These are phyloP conservation scores for Pythium plurisporium DNA, from an alignment of 352 stramenopile genomes.

Conservation along the genomic window DNA sequence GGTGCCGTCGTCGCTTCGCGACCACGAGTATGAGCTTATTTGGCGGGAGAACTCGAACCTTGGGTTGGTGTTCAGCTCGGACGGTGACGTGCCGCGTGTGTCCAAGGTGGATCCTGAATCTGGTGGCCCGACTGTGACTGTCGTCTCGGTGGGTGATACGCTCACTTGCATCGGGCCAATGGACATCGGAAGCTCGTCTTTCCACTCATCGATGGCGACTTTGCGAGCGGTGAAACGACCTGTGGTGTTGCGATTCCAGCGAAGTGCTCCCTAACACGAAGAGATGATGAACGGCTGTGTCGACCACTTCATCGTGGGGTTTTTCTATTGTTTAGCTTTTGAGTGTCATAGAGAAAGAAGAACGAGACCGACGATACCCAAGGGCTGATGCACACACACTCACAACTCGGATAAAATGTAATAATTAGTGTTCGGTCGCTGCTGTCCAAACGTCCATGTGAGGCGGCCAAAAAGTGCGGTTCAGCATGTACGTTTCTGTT, in stretches of 20 bases:
- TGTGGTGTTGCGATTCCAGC: conserved; percentile 74
- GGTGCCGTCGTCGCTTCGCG: conserved; percentile 44
- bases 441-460: neutral
- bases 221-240: conserved; percentile 77
- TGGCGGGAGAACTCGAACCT: conserved; percentile 83
- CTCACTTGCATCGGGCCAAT: conserved; percentile 76
- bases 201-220: conserved; percentile 84
- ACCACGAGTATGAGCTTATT: conserved; percentile 78
- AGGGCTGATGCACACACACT: neutral
- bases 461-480: neutral
- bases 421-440: conserved; percentile 26
- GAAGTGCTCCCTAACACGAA: conserved; percentile 7
- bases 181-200: conserved; percentile 71
- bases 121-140: conserved; percentile 59
- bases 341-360: conserved; percentile 24
- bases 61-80: conserved; percentile 80
- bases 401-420: conserved; percentile 21
- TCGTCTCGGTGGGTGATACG: conserved; percentile 69
- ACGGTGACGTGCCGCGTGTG: conserved; percentile 68
- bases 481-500: neutral
- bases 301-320: neutral
- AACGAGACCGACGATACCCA: neutral
- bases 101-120: conserved; percentile 82
- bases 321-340: conserved; percentile 4
- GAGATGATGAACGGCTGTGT: neutral